Evolutionary conservation across 1,284 basidiomycete genomes (phyloP), one percentile per base, ranked within the genome.

Genomic region (Sporisorium reilianum): DNA sequence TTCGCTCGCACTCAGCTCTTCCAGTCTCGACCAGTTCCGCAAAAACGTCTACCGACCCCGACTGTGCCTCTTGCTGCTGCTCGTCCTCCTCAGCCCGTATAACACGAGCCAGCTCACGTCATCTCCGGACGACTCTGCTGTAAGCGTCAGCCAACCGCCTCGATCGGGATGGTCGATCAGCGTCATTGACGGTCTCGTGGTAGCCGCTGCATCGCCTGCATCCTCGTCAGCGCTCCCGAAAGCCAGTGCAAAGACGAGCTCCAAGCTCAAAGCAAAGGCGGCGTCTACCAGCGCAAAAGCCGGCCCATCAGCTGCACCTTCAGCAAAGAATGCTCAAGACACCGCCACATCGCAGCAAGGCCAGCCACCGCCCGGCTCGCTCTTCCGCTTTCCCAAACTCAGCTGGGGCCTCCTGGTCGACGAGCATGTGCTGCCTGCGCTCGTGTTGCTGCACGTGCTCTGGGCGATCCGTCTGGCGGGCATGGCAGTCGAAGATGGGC

Each of bases 1-100:
- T 4, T 67, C 64, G 11, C 50, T 70, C 23, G 42, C 55, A 2
- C 67, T 70, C 20, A 71, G 56, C 57, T 50, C 56, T 12, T 69
- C 70, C 18, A 77, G 71, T 25, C 36, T 79, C 22, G 77, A 79
- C 26, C 59, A 63, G 34, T 79, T 79, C 34, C 75, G 75, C 20
- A 63, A 54, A 20, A 64, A 68, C 46, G 58, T 79, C 55, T 78
- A 75, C 40, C 55, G 77, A 42, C 77, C 77, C 40, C 53, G 77
- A 20, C 68, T 79, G 32, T 63, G 73, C 40, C 62, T 79, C 8
- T 40, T 79, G 10, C 60, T 78, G 20, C 63, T 79, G 1, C 34
- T 79, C 34, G 50, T 79, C 3, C 72, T 79, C 5, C 57, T 79
- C 32, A 65, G 67, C 20, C 64, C 71, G 11, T 45, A 77, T 50